These are phyloP conservation scores for Acanthamoeba lenticulata DNA, from an alignment of 208 protist genomes.

Conservation along the genomic window DNA sequence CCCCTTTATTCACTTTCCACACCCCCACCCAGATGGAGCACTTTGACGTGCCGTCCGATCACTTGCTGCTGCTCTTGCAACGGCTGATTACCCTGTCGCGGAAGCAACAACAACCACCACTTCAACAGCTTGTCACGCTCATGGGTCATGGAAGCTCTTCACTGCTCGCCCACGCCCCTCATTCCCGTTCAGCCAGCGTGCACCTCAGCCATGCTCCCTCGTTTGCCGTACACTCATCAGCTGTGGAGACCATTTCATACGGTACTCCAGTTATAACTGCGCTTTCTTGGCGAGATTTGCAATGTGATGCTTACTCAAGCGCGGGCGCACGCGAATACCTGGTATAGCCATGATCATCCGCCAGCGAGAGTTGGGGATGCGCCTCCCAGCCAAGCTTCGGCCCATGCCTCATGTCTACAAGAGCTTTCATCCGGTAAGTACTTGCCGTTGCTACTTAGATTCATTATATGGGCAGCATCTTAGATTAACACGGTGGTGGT, in stretches of 20 bases:
- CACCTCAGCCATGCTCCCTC: neutral
- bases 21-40: neutral
- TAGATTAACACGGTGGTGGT: no score
- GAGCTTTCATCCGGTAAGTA: neutral
- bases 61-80: slow-evolving; percentile 17
- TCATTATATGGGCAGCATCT: no score
- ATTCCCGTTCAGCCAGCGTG: neutral
- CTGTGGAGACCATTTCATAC: neutral
- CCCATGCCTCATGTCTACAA: slow-evolving; percentile 30
- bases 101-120: neutral
- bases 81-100: neutral
- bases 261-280: no score
- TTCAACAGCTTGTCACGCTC: neutral
- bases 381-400: slow-evolving; percentile 39
- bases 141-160: neutral
- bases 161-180: neutral
- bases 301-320: no score
- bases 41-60: neutral
- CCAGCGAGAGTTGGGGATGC: slow-evolving; percentile 14
- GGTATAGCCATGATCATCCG: neutral
- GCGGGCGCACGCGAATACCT: no score
- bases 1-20: neutral
- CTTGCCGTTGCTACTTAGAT: no score
- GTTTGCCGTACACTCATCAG: neutral
- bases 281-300: no score